phyloP scores from a whole-genome alignment of 371 early-diverging fungal species.

The Sporodiniella umbellata region DNA sequence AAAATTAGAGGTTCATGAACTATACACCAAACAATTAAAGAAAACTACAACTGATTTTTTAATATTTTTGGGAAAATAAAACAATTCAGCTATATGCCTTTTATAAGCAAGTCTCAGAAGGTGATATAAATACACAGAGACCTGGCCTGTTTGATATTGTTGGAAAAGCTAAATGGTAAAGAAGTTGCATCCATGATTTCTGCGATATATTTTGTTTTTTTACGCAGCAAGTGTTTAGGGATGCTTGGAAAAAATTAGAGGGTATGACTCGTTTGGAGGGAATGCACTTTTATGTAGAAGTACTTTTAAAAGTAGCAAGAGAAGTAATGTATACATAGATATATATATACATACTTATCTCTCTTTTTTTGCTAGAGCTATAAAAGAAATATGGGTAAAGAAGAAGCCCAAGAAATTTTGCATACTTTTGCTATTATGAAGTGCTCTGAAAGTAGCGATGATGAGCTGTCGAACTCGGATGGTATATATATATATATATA shows the following conservation, averaged over 20 bases:
- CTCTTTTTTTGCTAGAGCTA: no score
- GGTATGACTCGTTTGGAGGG: constrained; percentile 20
- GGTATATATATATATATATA: neutral
- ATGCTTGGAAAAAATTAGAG: constrained; percentile 29
- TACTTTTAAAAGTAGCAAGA: constrained; percentile 21
- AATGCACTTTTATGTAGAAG: constrained; percentile 25
- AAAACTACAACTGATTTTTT: neutral
- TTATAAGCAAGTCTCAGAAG: constrained; percentile 46
- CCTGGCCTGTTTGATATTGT: constrained; percentile 48
- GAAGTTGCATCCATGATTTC: no score
- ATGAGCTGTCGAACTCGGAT: constrained; percentile 10
- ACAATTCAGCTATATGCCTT: constrained; percentile 37
- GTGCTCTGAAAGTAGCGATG: constrained; percentile 24
- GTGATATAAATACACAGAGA: constrained; percentile 36
- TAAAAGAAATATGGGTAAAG: constrained; percentile 20
- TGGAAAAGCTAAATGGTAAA: constrained; percentile 49
- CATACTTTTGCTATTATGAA: constrained; percentile 38
- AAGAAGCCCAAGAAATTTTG: constrained; percentile 30
- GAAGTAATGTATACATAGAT: constrained; percentile 9
- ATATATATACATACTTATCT: no score
- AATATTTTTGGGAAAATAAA: neutral
- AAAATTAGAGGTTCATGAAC: constrained; percentile 42
- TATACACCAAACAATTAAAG: no score
- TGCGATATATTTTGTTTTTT: no score
- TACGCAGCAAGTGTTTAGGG: no score